Base-by-base conservation (phyloP, 441 rosid species). In the Populus tomentosa region DNA sequence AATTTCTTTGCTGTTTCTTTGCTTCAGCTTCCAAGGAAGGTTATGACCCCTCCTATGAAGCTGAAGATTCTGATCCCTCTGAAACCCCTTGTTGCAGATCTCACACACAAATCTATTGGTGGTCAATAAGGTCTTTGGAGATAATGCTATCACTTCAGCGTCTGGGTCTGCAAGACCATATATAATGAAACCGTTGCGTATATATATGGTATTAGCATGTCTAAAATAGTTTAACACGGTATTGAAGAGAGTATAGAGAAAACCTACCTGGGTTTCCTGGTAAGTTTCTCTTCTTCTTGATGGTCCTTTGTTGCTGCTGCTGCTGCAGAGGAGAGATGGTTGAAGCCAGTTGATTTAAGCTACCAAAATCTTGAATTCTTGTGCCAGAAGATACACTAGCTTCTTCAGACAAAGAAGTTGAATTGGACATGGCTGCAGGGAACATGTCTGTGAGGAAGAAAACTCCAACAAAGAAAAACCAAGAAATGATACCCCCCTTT, bases 241-340 rank as follows among this genome's bases (percentile, higher is more conserved):
- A 40, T 7, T 33, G 11, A n/a, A 5, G 3, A 71, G 24, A 30
- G 9, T 18, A 46, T 1, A 28, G 38, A 69, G 0, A 72, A 66
- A 70, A 66, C 13, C 73, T 77, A 91, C 99, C 99, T 82, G 98
- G 98, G 81, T 95, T 91, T 14, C 99, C 95, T 38, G 99, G 98
- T 77, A 91, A 89, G 87, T 89, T 91, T 86, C 99, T 85, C 61
- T 93, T 93, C 88, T 91, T 95, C 90, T 89, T 93, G 78, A 78
- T 93, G 78, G 75, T 66, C 83, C 88, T 92, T 14, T 81, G 87
- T 80, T 28, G 30, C 30, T 65, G 77, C 18, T 30, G 80, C 7
- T 84, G 88, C 72, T 85, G 89, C n/a, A 82, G 89, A 21, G 87
- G 84, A 72, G 84, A 80, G 75, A 80, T 46, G 77, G 77, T 73